Evolutionary conservation across 2,329 filamentous ascomycete genomes (phyloP), one percentile per base, ranked within the genome.

Genomic region (Diaporthe sp.): DNA sequence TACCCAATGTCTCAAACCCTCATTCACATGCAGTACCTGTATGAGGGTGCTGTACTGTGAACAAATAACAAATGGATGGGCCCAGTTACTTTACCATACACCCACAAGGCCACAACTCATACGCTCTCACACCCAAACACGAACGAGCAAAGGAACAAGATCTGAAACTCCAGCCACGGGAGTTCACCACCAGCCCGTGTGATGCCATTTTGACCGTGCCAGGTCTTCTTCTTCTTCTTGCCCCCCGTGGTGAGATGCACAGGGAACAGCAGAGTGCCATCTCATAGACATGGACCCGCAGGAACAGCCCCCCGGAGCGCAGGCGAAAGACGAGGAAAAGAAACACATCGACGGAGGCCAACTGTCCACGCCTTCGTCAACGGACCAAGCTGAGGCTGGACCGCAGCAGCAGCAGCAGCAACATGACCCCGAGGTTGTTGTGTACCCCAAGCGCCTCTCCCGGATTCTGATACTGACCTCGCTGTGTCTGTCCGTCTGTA

Each of bases 391-490:
- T n/a, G 73, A 39, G 46, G 28, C 42, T 25, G 49, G n/a, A 5
- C 22, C 74, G 49, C 51, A 67, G 10, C n/a, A 44, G 46, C 62
- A 75, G 34, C 68, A 51, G 34, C 34, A 34, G 34, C 68, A 51
- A n/a, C 25, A 74, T 39, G 78, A 78, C 1, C 79, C 79, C 59
- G 46, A 51, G 8, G 42, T 78, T 28, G 71, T 78, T 28, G 71
- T 79, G 4, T 88, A 89, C 78, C 87, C 87, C 0, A 78, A 79
- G 31, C 85, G 84, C 55, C 68, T 83, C 31, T 86, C 83, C 78
- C 82, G 87, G 7, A 37, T 81, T 25, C 80, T 88, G 58, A 85
- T 88, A 71, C 84, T 88, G 75, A 62, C 77, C 7, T 86, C 86
- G 4, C 84, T 89, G 73, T 87, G 86, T 75, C 80, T 89, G 19